Conservation (phyloP, 169 alveolate species). For the Eimeria sp. region DNA sequence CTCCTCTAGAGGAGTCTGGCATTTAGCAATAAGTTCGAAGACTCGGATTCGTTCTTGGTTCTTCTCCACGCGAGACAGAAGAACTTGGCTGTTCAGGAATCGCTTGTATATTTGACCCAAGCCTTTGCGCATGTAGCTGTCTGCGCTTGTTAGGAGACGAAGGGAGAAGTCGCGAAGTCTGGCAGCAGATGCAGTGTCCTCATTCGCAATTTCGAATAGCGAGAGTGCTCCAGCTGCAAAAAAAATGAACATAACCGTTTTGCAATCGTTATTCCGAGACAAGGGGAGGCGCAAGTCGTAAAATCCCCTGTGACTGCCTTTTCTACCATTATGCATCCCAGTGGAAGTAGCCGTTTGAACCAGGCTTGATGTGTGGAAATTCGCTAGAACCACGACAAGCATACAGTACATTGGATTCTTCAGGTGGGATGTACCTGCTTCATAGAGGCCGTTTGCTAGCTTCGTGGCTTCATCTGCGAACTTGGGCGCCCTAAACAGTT, state of each 20-base stretch:
- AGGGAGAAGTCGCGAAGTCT: background rate
- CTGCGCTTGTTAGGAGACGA: background rate
- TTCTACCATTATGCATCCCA: too few relatives aligned
- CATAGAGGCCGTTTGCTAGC: constrained; percentile 57
- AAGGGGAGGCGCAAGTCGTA: background rate
- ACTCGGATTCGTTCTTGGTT: constrained; percentile 26
- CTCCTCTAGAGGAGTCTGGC: constrained; percentile 52
- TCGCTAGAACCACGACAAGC: too few relatives aligned
- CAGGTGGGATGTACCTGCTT: background rate
- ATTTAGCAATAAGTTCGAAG: constrained; percentile 47
- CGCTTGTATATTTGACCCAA: constrained; percentile 50
- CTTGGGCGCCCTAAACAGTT: constrained; percentile 22
- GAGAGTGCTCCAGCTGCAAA: constrained; percentile 57
- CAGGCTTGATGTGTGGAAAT: background rate
- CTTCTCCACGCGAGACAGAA: constrained; percentile 15
- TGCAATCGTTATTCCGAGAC: background rate
- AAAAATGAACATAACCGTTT: background rate
- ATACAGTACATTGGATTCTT: too few relatives aligned
- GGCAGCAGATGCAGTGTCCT: background rate
- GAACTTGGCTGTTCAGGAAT: constrained; percentile 71
- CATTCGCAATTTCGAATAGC: background rate
- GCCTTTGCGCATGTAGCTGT: background rate
- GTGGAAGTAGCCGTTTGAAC: too few relatives aligned
- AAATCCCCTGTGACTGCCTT: too few relatives aligned
- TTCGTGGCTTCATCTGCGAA: constrained; percentile 8